Evolutionary conservation across 495 filamentous ascomycete species (phyloP).

Genomic region (Trichoderma erinaceum): DNA sequence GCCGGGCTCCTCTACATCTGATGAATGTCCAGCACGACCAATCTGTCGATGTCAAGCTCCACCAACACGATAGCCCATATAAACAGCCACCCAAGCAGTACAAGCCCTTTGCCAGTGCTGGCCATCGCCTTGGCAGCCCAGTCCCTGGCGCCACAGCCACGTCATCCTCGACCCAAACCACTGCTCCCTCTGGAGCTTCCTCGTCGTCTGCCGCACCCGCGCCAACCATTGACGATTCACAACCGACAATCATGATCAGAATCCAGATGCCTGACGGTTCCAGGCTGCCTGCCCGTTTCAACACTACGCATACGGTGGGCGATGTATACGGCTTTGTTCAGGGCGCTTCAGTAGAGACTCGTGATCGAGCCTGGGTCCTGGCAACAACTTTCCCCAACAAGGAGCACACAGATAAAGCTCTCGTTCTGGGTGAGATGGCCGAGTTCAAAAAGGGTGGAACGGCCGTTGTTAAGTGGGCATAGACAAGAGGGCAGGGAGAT

Average conservation of each 20-base stretch:
- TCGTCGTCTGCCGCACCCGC: constrained; percentile 27
- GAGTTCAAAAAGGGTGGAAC: constrained; percentile 79
- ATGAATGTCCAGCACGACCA: constrained; percentile 83
- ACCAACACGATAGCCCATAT: constrained; percentile 82
- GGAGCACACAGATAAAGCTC: constrained; percentile 69
- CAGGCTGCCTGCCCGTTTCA: constrained; percentile 80
- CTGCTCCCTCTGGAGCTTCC: constrained; percentile 35
- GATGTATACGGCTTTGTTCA: constrained; percentile 85
- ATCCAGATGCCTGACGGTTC: constrained; percentile 89
- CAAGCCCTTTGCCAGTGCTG: constrained; percentile 76
- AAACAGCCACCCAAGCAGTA: constrained; percentile 75
- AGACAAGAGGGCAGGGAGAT: constrained; percentile 17
- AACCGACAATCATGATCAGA: constrained; percentile 73
- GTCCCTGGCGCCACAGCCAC: constrained; percentile 58
- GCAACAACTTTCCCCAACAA: constrained; percentile 97
- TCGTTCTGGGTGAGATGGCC: constrained; percentile 65
- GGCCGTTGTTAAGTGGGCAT: constrained; percentile 84
- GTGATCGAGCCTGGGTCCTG: constrained; percentile 63
- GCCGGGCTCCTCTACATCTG: constrained; percentile 78
- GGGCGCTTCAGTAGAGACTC: constrained; percentile 54
- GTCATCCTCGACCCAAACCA: constrained; percentile 32
- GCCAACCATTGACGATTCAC: constrained; percentile 61
- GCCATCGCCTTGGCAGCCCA: constrained; percentile 86
- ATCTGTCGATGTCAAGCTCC: constrained; percentile 83
- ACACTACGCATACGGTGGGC: constrained; percentile 81